Evolutionary conservation across 768 basidiomycete species (phyloP).

Genomic region (Tulasnella sp.): DNA sequence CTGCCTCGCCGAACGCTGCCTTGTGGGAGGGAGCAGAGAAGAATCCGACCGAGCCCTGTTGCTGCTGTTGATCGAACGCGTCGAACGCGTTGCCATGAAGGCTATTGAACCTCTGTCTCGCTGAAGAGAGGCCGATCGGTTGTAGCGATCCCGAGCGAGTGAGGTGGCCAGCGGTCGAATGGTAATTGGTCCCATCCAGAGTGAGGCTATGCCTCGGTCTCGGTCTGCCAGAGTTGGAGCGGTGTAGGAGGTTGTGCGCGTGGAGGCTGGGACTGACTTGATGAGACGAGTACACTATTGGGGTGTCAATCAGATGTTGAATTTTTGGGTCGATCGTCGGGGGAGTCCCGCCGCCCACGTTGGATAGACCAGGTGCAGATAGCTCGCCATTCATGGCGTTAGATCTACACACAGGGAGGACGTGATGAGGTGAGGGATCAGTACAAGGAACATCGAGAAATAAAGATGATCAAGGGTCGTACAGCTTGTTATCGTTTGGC

Average conservation of each 20-base stretch:
- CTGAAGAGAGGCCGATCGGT: too few species aligned
- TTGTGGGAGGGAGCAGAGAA: constrained; percentile 3
- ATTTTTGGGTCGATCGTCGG: neutral
- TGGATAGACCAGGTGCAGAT: neutral
- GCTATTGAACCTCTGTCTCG: neutral
- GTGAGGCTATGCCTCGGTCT: too few species aligned
- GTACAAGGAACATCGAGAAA: neutral
- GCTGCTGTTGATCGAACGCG: neutral
- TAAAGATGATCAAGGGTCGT: neutral
- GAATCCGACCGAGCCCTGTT: neutral
- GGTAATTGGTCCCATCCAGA: too few species aligned
- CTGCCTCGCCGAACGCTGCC: neutral
- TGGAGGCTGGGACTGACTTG: too few species aligned
- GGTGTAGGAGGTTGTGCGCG: too few species aligned
- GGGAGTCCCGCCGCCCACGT: neutral
- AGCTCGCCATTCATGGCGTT: neutral
- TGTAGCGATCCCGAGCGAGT: too few species aligned
- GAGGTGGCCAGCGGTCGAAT: too few species aligned
- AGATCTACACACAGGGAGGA: neutral
- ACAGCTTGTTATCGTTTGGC: neutral
- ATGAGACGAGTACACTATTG: too few species aligned
- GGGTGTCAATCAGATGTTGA: neutral
- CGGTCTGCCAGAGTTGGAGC: too few species aligned
- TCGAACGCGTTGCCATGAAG: neutral
- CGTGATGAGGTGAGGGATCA: neutral